These are phyloP conservation scores for Takakia lepidozioides DNA, from an alignment of 225 moss, liverwort and hornwort genomes.

Conservation along the genomic window DNA sequence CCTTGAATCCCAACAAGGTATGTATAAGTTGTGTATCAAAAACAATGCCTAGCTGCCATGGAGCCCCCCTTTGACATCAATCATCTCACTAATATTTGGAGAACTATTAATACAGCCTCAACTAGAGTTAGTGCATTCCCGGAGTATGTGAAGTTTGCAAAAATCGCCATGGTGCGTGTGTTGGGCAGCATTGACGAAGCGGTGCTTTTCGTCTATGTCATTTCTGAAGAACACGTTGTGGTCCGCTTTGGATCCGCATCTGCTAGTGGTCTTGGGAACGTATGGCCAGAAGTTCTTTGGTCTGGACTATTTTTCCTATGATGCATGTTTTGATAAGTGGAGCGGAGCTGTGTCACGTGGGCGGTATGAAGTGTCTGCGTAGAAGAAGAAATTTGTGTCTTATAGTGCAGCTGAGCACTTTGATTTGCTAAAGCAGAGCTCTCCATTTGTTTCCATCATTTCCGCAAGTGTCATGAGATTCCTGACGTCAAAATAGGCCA, in stretches of 20 bases:
- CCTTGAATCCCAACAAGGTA: conserved; percentile 1
- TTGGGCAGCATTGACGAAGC: background rate
- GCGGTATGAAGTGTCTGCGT: background rate
- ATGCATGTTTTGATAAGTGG: background rate
- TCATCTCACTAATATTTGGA: background rate
- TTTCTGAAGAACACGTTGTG: background rate
- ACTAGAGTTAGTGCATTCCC: background rate
- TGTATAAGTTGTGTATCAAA: background rate
- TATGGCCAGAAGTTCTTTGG: too few relatives aligned
- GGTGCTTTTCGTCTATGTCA: background rate
- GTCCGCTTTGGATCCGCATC: background rate
- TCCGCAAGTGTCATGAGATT: too few relatives aligned
- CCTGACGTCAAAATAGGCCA: too few relatives aligned
- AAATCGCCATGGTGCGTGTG: background rate
- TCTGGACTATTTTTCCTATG: background rate
- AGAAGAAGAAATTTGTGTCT: too few relatives aligned
- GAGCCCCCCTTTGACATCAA: background rate
- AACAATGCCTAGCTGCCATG: background rate
- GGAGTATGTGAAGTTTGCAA: too few relatives aligned
- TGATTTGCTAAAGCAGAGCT: too few relatives aligned
- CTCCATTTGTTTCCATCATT: too few relatives aligned
- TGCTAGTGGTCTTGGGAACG: background rate
- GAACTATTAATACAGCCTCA: background rate
- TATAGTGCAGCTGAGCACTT: too few relatives aligned
- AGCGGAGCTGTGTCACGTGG: too few relatives aligned